Percentiles rank a stretch among this genome's conserved stretches.
Conservation (phyloP, 169 alveolate species). For the Perkinsus chesapeaki region DNA sequence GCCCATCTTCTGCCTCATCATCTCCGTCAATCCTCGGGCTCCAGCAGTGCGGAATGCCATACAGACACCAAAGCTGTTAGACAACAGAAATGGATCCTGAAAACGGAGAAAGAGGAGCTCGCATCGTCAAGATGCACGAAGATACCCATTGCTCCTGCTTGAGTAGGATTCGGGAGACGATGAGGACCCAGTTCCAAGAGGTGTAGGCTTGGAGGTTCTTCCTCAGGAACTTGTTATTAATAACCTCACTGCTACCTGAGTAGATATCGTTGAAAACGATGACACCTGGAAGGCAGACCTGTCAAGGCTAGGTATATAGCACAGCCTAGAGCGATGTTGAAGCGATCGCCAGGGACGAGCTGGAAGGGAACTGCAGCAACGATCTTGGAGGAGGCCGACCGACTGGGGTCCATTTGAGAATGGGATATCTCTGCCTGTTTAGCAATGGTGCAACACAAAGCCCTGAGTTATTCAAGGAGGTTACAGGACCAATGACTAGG, state of each 20-base stretch:
- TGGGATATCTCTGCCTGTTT: too few species aligned
- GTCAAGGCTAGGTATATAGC: neutral
- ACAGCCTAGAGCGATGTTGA: neutral
- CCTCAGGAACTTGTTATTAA: neutral
- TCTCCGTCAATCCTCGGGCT: neutral
- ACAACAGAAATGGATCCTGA: neutral
- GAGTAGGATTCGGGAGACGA: neutral
- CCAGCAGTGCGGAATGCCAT: neutral
- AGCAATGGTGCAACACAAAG: too few species aligned
- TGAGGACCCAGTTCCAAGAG: neutral
- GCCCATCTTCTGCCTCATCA: neutral
- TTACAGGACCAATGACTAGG: too few species aligned
- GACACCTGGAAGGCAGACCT: neutral
- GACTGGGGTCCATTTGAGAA: too few species aligned
- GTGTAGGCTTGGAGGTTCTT: neutral
- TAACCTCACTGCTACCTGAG: neutral
- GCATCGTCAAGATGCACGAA: neutral
- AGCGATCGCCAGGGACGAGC: neutral
- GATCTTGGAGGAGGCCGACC: neutral
- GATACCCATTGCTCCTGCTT: neutral
- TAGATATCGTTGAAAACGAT: neutral
- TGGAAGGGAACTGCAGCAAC: neutral
- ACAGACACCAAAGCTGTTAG: neutral
- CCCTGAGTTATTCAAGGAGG: too few species aligned
- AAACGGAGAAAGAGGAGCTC: neutral